Evolutionary conservation across 306 rosid genomes (phyloP).

Genomic region (Medicago ruthenica): DNA sequence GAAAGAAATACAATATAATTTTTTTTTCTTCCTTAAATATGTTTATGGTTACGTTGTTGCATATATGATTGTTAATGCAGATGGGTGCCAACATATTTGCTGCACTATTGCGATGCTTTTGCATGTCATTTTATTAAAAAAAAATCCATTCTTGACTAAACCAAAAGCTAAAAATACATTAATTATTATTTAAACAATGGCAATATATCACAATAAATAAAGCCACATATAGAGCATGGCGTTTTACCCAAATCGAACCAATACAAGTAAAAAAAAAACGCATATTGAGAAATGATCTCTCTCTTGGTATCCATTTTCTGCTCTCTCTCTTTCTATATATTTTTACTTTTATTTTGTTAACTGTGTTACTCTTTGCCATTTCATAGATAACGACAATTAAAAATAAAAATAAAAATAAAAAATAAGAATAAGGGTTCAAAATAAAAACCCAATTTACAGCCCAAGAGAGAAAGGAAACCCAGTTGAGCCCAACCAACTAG

Average conservation of each 20-base stretch:
- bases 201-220: constrained; percentile 25
- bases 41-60: too few relatives aligned
- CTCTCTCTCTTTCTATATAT: neutral
- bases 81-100: neutral
- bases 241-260: constrained; percentile 25
- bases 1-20: too few relatives aligned
- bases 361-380: constrained; percentile 1
- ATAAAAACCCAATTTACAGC: constrained; percentile 42
- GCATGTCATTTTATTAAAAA: neutral
- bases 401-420: neutral
- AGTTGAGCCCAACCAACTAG: constrained; percentile 70
- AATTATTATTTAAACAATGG: neutral
- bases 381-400: neutral
- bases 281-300: constrained; percentile 2
- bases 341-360: neutral
- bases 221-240: constrained; percentile 11
- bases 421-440: neutral
- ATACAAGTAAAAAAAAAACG: constrained; percentile 4
- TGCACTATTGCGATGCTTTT: too few relatives aligned
- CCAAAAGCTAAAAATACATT: constrained; percentile 15
- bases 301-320: neutral
- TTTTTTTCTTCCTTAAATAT: too few relatives aligned
- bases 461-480: constrained; percentile 82
- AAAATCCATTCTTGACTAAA: neutral
- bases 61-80: too few relatives aligned